Evolutionary conservation across 306 rosid species (phyloP), one percentile per base, ranked within the genome.

Genomic region (Cicer chorassanicum): DNA sequence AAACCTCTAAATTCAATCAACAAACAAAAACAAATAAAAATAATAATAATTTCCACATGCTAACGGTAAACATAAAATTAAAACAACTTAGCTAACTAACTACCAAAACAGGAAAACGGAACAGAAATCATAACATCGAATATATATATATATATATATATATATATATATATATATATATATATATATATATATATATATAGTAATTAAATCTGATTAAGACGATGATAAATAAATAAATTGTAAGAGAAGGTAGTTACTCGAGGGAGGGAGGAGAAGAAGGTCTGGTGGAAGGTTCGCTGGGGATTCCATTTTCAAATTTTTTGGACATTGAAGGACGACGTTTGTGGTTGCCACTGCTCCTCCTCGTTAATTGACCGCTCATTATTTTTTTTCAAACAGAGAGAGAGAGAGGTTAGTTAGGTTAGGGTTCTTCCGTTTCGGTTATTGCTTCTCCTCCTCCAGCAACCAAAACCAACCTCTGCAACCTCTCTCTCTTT

Each of bases 181-280:
- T 2, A 24, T 24, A 24, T 24, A 1, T 2, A 24, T 24, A 24
- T 24, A 48, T 8, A 11, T 43, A 42, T 2, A 24, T 24, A 24
- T 24, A 1, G 38, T 19, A 48, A 13, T 7, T 1, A 18, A 80
- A 68, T 40, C 78, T 40, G 29, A 44, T 53, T 1, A 7, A 13
- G n/a, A 21, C 24, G 14, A 34, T 9, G 54, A 68, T 44, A 5
- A 44, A 49, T 6, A 18, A 24, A 53, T 8, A 15, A 24, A 54
- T 16, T 34, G 48, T 63, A 56, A 10, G 19, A 36, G 41, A 56
- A 43, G 11, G 14, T 39, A 64, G 71, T 65, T 60, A 90, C 97
- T 87, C 63, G n/a, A 42, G 79, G 1, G 78, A 73, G 11, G 86
- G 73, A 69, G 97, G 97, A 86, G 98, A 94, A 14, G 87, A 80